Base-by-base conservation (phyloP, 805 yeast genomes). In the Starmerella gropengiesseri region DNA sequence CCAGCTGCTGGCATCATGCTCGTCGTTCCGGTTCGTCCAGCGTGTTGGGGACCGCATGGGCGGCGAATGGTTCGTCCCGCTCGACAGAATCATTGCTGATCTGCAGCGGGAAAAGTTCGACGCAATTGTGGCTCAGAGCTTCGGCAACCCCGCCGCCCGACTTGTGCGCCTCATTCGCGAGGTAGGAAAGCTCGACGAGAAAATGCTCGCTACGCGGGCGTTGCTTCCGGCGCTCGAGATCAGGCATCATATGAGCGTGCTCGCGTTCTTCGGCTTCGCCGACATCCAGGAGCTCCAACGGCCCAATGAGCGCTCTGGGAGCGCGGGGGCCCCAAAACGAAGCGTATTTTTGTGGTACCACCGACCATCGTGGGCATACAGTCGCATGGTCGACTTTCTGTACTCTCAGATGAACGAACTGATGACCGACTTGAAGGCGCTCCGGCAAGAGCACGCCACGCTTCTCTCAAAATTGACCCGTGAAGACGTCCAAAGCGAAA, bases 201-300 rank as follows among this genome's bases (percentile, higher is more conserved):
- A 89, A 55, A 68, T 78, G 16, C 72, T 91, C 39, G 75, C 85
- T 29, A 78, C 81, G 40, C 60, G 74, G 13, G 89, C 91, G 1
- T 63, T 91, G 40, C 69, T 91, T 61, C 82, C 75, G 50, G 93
- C 85, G 45, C 74, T 73, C 46, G 81, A 77, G 28, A 81, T 86
- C 7, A 70, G 95, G 44, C 75, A 78, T 30, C 76, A 80, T 33
- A 64, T 86, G 33, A 73, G 80, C 35, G 72, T 74, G 26, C 64
- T 91, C 41, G 71, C 82, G 21, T 73, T 71, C 41, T 69, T 75
- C 50, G 85, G 87, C 48, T 71, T 82, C 16, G 65, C 87, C 16
- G 95, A 89, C 57, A 71, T 87, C 28, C 97, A 89, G 62, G 98
- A 91, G 63, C 81, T 91, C 22, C 96, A 97, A 11, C 74, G 89